Evolutionary conservation across 495 filamentous ascomycete genomes (phyloP).

Genomic region (Xylaria intraflava): DNA sequence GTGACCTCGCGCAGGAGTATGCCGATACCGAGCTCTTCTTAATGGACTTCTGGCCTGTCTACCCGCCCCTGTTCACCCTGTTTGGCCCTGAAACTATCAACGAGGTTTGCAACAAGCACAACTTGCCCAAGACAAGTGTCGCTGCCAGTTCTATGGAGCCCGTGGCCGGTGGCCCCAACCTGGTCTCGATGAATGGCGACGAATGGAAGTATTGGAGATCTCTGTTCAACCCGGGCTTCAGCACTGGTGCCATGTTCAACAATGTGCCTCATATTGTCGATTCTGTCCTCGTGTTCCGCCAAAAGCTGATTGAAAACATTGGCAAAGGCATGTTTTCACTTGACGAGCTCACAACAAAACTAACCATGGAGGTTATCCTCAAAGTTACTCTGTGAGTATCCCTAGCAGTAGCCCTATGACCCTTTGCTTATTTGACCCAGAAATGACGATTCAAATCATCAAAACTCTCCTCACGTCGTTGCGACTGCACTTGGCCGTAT

Average conservation of each 20-base stretch:
- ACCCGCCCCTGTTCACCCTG: not conserved
- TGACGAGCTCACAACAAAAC: slow-evolving; percentile 1
- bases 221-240: slow-evolving; percentile 42
- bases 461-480: not conserved
- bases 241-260: slow-evolving; percentile 26
- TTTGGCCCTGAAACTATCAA: slow-evolving; percentile 1
- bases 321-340: slow-evolving; percentile 15
- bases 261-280: not conserved
- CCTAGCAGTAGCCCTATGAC: no score
- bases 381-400: not conserved
- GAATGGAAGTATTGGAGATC: slow-evolving; percentile 35
- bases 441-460: not conserved
- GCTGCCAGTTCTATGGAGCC: not conserved
- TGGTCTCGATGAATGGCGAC: slow-evolving; percentile 21
- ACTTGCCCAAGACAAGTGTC: not conserved
- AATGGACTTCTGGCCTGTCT: no score
- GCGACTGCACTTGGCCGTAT: not conserved
- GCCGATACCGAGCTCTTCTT: no score
- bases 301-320: not conserved
- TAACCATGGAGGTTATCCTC: slow-evolving; percentile 16
- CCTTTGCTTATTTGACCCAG: not conserved
- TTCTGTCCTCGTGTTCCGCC: not conserved
- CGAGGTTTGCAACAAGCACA: slow-evolving; percentile 1
- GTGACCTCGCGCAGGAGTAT: no score
- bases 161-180: slow-evolving; percentile 3